Evolutionary conservation across 768 basidiomycete genomes (phyloP).

Genomic region (Hemileccinum impolitum): DNA sequence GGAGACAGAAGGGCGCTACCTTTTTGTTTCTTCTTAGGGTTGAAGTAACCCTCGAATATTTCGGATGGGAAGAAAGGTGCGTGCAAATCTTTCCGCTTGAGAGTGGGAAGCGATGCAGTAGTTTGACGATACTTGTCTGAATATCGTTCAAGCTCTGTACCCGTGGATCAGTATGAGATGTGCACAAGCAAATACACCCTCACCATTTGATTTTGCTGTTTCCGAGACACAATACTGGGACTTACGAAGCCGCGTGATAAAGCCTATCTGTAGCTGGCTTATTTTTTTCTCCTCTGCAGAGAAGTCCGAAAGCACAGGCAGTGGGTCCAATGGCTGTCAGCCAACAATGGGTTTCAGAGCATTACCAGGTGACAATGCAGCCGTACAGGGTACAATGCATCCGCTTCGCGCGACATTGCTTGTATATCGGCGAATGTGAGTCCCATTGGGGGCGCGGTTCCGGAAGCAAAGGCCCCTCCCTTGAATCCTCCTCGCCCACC

Average conservation of each 20-base stretch:
- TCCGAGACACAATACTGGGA: conserved; percentile 79
- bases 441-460: conserved; percentile 65
- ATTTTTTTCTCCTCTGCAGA: conserved; percentile 63
- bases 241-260: conserved; percentile 58
- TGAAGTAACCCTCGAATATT: conserved; percentile 77
- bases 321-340: conserved; percentile 53
- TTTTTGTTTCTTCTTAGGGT: conserved; percentile 65
- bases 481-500: conserved; percentile 64
- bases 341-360: conserved; percentile 16
- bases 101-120: conserved; percentile 52
- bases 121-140: conserved; percentile 81
- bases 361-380: conserved; percentile 15
- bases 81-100: conserved; percentile 69
- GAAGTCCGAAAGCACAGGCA: conserved; percentile 69
- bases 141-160: conserved; percentile 69
- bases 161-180: conserved; percentile 1
- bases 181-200: conserved; percentile 3
- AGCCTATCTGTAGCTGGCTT: conserved; percentile 63
- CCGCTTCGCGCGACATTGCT: conserved; percentile 69
- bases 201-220: conserved; percentile 60
- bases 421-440: conserved; percentile 79
- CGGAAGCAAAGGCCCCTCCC: conserved; percentile 38
- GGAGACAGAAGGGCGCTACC: conserved; percentile 16
- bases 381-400: conserved; percentile 79
- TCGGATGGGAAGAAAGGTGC: conserved; percentile 75